phyloP scores from a whole-genome alignment of 441 rosid species.

The Gossypium davidsonii region DNA sequence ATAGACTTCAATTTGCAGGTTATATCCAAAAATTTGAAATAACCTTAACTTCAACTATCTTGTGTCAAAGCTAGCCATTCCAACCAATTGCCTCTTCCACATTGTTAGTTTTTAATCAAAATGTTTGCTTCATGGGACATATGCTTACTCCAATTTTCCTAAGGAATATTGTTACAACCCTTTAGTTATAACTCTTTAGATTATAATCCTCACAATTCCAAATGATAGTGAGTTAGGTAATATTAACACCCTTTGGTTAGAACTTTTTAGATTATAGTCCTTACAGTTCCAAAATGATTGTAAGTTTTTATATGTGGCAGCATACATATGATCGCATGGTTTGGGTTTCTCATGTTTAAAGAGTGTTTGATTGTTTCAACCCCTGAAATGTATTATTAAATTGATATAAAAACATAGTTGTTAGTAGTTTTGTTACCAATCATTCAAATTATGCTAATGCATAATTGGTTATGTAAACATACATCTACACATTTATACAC shows the following conservation, averaged over 20 bases:
- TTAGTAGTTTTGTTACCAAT: not conserved
- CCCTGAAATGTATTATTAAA: not conserved
- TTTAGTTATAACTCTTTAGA: too few relatives aligned
- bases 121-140: not conserved
- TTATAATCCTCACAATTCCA: too few relatives aligned
- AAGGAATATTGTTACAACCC: too few relatives aligned
- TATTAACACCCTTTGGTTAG: not conserved
- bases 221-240: not conserved
- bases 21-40: constrained; percentile 1
- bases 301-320: not conserved
- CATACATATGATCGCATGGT: not conserved
- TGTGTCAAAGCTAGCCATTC: not conserved
- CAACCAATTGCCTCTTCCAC: not conserved
- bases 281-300: not conserved
- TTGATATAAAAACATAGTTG: not conserved
- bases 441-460: not conserved
- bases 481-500: too few relatives aligned
- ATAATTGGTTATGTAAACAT: too few relatives aligned
- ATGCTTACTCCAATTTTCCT: not conserved
- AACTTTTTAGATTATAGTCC: not conserved
- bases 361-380: not conserved
- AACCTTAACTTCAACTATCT: not conserved
- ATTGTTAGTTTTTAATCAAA: not conserved
- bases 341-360: not conserved
- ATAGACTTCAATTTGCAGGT: constrained; percentile 9